Evolutionary conservation across 2,329 filamentous ascomycete species (phyloP).

Genomic region (Xylariaceae sp.): DNA sequence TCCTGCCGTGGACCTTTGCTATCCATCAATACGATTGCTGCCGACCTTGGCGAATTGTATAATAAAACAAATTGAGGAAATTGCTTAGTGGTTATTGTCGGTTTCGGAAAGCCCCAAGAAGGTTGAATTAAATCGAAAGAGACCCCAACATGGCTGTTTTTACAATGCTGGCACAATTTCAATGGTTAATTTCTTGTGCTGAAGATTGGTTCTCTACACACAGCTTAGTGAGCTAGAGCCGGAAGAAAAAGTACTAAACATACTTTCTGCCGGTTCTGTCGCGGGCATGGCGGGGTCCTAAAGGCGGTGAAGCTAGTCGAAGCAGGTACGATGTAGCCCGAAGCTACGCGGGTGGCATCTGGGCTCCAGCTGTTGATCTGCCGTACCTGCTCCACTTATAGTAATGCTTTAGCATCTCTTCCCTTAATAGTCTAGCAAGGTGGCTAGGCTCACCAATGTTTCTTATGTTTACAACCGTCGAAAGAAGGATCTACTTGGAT

Average conservation of each 20-base stretch:
- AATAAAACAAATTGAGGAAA: background rate
- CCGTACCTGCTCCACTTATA: background rate
- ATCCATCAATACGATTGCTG: slow-evolving; percentile 28
- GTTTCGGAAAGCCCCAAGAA: background rate
- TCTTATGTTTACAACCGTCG: slow-evolving; percentile 2
- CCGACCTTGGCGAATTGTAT: background rate
- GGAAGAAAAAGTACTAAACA: slow-evolving; percentile 20
- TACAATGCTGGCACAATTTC: background rate
- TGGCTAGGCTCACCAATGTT: slow-evolving; percentile 3
- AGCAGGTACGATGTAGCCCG: background rate
- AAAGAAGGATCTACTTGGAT: background rate
- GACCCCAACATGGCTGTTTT: background rate
- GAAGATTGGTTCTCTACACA: background rate
- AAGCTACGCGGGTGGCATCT: background rate
- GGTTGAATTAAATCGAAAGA: background rate
- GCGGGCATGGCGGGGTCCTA: slow-evolving; percentile 26
- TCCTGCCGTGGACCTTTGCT: slow-evolving; percentile 31
- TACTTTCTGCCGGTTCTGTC: slow-evolving; percentile 21
- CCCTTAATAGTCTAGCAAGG: background rate
- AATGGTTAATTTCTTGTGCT: background rate
- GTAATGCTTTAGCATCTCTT: background rate
- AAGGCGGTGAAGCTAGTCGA: slow-evolving; percentile 23
- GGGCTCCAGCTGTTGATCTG: slow-evolving; percentile 3
- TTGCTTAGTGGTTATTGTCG: background rate
- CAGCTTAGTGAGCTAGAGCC: background rate